Conservation (phyloP, 1,139 yeast species). For the Diutina mesorugosa region DNA sequence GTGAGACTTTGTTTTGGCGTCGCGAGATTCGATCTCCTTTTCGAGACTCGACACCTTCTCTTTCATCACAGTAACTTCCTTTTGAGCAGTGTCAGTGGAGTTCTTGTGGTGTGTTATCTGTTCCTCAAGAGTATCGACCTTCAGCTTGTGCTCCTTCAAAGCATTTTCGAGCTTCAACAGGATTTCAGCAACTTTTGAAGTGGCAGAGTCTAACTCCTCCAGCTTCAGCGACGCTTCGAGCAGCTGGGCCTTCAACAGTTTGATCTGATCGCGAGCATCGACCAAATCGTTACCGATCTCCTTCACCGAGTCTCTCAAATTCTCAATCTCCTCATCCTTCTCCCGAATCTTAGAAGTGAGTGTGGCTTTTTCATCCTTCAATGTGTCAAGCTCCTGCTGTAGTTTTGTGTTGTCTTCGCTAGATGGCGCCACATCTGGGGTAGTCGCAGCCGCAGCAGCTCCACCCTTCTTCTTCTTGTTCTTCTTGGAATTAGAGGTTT, state of each 20-base stretch:
- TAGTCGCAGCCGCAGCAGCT: not conserved
- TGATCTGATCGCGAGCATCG: conserved; percentile 29
- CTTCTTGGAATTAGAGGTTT: conserved; percentile 1
- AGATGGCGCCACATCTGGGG: not conserved
- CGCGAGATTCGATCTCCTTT: conserved; percentile 2
- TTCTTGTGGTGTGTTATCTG: conserved; percentile 3
- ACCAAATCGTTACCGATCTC: conserved; percentile 71
- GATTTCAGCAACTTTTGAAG: not conserved
- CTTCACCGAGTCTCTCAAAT: conserved; percentile 57
- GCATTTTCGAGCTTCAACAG: not conserved
- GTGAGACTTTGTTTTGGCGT: not conserved
- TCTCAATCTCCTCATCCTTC: conserved; percentile 41
- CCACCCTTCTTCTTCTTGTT: conserved; percentile 4
- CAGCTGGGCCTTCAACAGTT: conserved; percentile 6
- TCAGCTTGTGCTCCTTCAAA: not conserved
- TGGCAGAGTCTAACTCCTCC: not conserved
- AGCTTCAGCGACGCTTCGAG: not conserved
- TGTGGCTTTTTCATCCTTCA: not conserved
- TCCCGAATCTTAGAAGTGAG: conserved; percentile 6
- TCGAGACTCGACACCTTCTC: conserved; percentile 3
- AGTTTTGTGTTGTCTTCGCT: not conserved
- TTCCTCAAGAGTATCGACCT: not conserved
- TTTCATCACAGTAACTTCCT: not conserved
- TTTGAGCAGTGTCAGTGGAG: not conserved
- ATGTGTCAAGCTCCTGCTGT: not conserved